phyloP scores from a whole-genome alignment of 2,329 filamentous ascomycete genomes.

The Didymella pinodella region DNA sequence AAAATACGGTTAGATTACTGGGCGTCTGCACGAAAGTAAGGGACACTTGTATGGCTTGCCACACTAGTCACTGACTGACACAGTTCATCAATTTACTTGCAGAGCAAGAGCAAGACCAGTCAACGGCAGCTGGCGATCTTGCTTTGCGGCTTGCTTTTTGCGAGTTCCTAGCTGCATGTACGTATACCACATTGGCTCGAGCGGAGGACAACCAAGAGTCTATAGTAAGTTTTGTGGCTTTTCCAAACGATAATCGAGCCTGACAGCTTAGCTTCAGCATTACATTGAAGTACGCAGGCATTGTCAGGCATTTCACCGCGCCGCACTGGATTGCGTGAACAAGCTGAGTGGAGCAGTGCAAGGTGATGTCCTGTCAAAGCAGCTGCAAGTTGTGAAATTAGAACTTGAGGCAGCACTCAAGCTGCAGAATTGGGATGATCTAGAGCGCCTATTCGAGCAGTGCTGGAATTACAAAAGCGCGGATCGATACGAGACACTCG shows the following conservation, averaged over 20 bases:
- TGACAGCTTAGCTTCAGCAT: constrained; percentile 62
- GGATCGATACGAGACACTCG: constrained; percentile 56
- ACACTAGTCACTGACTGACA: not conserved
- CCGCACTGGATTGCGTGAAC: constrained; percentile 50
- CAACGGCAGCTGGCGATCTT: constrained; percentile 56
- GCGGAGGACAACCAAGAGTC: constrained; percentile 51
- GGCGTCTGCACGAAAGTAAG: constrained; percentile 54
- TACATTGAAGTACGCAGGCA: constrained; percentile 70
- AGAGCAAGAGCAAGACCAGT: constrained; percentile 27
- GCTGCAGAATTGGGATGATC: constrained; percentile 71
- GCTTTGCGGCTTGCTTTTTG: constrained; percentile 71
- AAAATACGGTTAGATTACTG: constrained; percentile 64
- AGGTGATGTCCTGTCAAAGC: constrained; percentile 66
- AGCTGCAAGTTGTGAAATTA: constrained; percentile 73
- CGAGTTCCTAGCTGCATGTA: constrained; percentile 68
- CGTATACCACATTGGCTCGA: constrained; percentile 58
- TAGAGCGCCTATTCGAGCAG: constrained; percentile 66
- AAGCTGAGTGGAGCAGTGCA: constrained; percentile 55
- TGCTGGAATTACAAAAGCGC: constrained; percentile 48
- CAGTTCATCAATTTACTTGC: constrained; percentile 54
- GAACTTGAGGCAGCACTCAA: constrained; percentile 79
- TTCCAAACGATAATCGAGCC: not conserved
- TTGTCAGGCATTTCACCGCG: constrained; percentile 64
- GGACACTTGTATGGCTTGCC: not conserved
- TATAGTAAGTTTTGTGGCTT: constrained; percentile 49